Percentiles rank a stretch among this genome's conserved stretches.
These are phyloP conservation scores for Calocybe cyanea DNA, from an alignment of 768 basidiomycete genomes.

Conservation along the genomic window DNA sequence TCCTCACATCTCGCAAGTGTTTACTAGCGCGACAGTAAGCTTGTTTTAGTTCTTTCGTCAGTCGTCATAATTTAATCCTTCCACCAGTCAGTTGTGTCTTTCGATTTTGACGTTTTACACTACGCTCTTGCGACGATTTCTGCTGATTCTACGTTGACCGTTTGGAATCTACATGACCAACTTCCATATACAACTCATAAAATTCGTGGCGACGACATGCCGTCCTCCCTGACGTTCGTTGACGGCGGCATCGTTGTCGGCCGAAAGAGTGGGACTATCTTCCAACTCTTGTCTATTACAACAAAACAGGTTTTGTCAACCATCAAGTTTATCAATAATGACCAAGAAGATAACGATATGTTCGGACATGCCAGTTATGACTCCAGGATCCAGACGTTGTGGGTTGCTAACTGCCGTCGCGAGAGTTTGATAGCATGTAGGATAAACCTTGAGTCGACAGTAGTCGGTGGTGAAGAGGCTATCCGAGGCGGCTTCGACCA, in stretches of 20 bases:
- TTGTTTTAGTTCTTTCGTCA: background rate
- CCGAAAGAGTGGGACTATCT: slow-evolving; percentile 78
- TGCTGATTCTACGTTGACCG: slow-evolving; percentile 74
- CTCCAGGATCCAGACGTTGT: slow-evolving; percentile 78
- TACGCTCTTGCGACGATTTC: slow-evolving; percentile 79
- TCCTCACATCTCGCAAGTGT: slow-evolving; percentile 62
- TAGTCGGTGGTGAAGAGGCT: slow-evolving; percentile 56
- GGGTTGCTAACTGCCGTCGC: slow-evolving; percentile 83
- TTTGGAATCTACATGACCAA: slow-evolving; percentile 80
- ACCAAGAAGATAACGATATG: slow-evolving; percentile 76
- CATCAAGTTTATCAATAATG: slow-evolving; percentile 70
- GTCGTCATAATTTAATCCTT: background rate
- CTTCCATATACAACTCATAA: slow-evolving; percentile 72
- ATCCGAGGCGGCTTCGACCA: slow-evolving; percentile 73
- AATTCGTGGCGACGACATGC: slow-evolving; percentile 74
- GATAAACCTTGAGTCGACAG: slow-evolving; percentile 62
- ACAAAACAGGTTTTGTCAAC: slow-evolving; percentile 73
- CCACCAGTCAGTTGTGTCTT: slow-evolving; percentile 68
- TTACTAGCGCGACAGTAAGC: slow-evolving; percentile 68
- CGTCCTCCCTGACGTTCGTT: slow-evolving; percentile 81
- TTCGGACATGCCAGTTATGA: slow-evolving; percentile 88
- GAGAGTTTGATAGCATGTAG: slow-evolving; percentile 82
- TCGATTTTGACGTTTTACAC: slow-evolving; percentile 80
- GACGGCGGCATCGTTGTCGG: slow-evolving; percentile 85
- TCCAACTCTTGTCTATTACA: slow-evolving; percentile 77